Evolutionary conservation across 2,329 filamentous ascomycete genomes (phyloP).

Genomic region (Aspergillus piperis): DNA sequence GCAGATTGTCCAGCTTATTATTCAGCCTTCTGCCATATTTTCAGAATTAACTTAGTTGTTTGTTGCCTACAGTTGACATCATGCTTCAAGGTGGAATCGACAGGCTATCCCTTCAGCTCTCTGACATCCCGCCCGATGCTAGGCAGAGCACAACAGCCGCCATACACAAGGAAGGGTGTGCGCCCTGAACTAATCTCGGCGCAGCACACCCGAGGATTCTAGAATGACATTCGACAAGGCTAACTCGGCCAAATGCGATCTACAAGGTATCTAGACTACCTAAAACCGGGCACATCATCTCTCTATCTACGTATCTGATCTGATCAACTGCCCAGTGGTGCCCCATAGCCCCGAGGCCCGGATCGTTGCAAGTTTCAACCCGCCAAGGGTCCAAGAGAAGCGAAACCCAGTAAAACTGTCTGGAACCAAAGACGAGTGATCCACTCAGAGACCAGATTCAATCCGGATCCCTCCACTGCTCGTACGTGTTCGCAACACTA

Average conservation of each 20-base stretch:
- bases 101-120: no score
- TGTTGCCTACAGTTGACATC: no score
- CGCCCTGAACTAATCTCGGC: neutral
- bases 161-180: no score
- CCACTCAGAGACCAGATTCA: neutral
- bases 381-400: conserved; percentile 3
- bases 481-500: conserved; percentile 4
- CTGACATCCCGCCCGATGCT: no score
- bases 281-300: neutral
- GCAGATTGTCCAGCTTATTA: no score
- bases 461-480: neutral
- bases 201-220: conserved; percentile 3
- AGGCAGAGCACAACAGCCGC: no score
- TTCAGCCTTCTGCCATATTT: no score
- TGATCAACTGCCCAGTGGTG: neutral
- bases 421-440: neutral
- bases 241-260: neutral
- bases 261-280: neutral
- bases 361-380: neutral
- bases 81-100: no score
- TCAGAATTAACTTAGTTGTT: no score
- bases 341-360: neutral
- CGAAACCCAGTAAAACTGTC: neutral
- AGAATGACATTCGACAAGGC: conserved; percentile 7
- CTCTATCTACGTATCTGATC: neutral